These are phyloP conservation scores for Cyclostephanos invisitatus DNA, from an alignment of 108 stramenopile genomes.

Conservation along the genomic window DNA sequence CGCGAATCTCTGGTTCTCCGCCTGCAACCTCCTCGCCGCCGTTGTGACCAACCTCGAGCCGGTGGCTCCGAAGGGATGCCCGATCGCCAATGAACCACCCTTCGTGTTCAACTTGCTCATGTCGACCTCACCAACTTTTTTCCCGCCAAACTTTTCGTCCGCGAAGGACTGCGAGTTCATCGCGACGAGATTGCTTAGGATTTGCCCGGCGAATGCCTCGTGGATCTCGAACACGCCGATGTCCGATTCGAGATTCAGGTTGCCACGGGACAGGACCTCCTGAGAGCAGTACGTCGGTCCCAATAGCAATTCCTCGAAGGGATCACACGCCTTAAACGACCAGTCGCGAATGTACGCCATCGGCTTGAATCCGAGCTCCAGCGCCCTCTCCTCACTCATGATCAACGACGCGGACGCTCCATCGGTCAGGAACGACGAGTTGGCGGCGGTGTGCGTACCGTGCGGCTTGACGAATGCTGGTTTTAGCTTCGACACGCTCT, in stretches of 20 bases:
- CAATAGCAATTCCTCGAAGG: conserved; percentile 96
- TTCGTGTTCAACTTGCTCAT: conserved; percentile 95
- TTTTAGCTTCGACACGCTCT: conserved; percentile 92
- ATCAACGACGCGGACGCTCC: conserved; percentile 94
- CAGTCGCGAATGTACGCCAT: conserved; percentile 90
- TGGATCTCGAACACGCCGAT: conserved; percentile 98
- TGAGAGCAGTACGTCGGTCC: conserved; percentile 91
- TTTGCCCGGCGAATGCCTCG: conserved; percentile 99
- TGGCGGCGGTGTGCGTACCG: conserved; percentile 99
- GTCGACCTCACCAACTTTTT: conserved; percentile 88
- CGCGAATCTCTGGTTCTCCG: conserved; percentile 92
- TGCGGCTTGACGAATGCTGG: conserved; percentile 97
- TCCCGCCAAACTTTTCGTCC: conserved; percentile 82
- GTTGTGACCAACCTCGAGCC: conserved; percentile 93
- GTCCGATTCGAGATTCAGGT: conserved; percentile 74
- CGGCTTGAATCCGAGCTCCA: conserved; percentile 95
- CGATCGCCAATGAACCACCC: conserved; percentile 95
- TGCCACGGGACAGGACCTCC: conserved; percentile 80
- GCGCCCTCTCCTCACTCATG: conserved; percentile 94
- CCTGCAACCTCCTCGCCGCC: conserved; percentile 93
- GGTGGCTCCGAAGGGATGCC: conserved; percentile 99
- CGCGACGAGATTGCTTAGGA: conserved; percentile 94
- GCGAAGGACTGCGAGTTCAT: conserved; percentile 95
- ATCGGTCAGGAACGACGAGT: conserved; percentile 96
- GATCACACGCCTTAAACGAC: conserved; percentile 97